These are phyloP conservation scores for Panicum miliaceum DNA, from an alignment of 176 grass and related monocot species.

Conservation along the genomic window DNA sequence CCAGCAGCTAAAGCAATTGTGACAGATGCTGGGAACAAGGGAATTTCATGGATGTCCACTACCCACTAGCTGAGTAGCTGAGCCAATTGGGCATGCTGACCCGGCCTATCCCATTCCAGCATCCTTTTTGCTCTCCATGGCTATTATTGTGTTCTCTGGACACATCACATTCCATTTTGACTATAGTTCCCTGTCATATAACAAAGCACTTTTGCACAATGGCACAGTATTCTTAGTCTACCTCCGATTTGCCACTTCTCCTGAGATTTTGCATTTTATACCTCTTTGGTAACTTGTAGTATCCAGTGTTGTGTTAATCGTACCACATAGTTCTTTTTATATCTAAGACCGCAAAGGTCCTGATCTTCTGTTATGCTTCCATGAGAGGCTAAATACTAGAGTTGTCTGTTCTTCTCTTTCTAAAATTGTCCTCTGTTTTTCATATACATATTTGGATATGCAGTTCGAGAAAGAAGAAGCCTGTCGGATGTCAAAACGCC, in stretches of 20 bases:
- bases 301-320: not conserved
- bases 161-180: not conserved
- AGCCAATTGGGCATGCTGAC: constrained; percentile 15
- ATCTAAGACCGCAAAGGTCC: not conserved
- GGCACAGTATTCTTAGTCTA: not conserved
- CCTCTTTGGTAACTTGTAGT: not conserved
- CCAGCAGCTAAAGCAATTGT: constrained; percentile 4
- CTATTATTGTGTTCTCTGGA: constrained; percentile 8
- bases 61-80: not conserved
- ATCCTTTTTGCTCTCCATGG: constrained; percentile 23
- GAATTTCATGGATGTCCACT: constrained; percentile 19
- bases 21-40: constrained; percentile 25
- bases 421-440: constrained; percentile 6
- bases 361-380: not conserved
- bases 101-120: not conserved
- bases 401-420: not conserved
- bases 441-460: constrained; percentile 28
- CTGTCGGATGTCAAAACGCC: constrained; percentile 61
- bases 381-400: not conserved
- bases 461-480: constrained; percentile 89
- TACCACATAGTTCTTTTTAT: not conserved
- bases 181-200: constrained; percentile 11
- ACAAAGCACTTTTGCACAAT: not conserved
- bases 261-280: constrained; percentile 3
- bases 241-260: not conserved